Evolutionary conservation across 2,329 filamentous ascomycete species (phyloP), one percentile per base, ranked within the genome.

Genomic region (Pestalotiopsis sp.): DNA sequence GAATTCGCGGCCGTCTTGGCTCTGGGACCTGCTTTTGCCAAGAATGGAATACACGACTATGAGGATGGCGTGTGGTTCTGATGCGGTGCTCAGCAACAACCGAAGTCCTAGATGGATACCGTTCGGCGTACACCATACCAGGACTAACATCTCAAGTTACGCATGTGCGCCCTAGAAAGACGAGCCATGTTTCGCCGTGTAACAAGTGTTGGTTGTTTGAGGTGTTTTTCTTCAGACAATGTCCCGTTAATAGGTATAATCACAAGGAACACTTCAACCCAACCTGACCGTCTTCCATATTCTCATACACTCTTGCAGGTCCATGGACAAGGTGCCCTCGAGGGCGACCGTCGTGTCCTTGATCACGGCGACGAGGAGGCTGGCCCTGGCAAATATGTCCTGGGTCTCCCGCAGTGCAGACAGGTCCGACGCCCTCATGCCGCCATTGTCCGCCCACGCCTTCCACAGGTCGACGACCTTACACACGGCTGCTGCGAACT

Each of bases 281-380:
- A 88, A 75, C 60, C 86, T 77, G 11, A 88, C 85, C 65, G 81
- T 83, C 70, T 79, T 84, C 87, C 86, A 88, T 75, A 88, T 81
- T 14, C 81, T 74, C 71, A 88, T 71, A 67, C 86, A 88, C 71
- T 89, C 86, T 74, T 88, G 86, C 74, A 89, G 72, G 64, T 89
- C 86, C 77, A 84, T 79, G 3, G 83, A 79, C 66, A 88, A 69
- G 0, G 83, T 83, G 1, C 85, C 86, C 71, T 87, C 85, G 39
- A 80, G 71, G 0, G 82, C 85, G 2, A 75, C 76, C 1, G 83
- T 80, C 0, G 84, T 81, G 60, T 84, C 84, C 67, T 81, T 80
- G 61, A 88, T 82, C 45, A 86, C 69, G 4, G 84, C 81, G 14
- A 88, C 76, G 11, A 88, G 69, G 31, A 88, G 71, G 20, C 81